phyloP scores from a whole-genome alignment of 2,329 filamentous ascomycete species.

The Penicillium frequentans region DNA sequence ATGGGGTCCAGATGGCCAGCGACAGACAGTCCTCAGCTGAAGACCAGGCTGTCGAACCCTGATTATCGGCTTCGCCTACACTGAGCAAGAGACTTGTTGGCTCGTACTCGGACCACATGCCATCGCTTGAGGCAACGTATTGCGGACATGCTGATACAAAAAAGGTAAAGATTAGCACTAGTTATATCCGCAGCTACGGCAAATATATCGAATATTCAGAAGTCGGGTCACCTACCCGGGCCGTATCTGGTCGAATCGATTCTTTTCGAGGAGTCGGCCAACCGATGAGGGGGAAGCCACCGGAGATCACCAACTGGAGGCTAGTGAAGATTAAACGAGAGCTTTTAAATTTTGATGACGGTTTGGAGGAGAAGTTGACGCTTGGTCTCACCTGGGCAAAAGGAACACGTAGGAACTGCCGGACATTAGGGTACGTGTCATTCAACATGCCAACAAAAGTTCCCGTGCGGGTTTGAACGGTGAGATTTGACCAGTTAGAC shows the following conservation, averaged over 20 bases:
- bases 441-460: slow-evolving; percentile 34
- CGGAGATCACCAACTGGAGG: slow-evolving; percentile 30
- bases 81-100: slow-evolving; percentile 12
- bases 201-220: not conserved
- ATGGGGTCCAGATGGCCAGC: slow-evolving; percentile 45
- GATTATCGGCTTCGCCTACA: slow-evolving; percentile 13
- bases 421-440: slow-evolving; percentile 34
- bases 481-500: slow-evolving; percentile 19
- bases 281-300: slow-evolving; percentile 32
- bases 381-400: slow-evolving; percentile 29
- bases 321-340: not conserved
- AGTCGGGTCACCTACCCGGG: not conserved
- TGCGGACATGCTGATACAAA: slow-evolving; percentile 20
- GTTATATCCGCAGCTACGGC: not conserved
- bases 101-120: slow-evolving; percentile 26
- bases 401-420: slow-evolving; percentile 39
- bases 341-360: not conserved
- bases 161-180: not conserved
- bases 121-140: slow-evolving; percentile 27
- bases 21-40: slow-evolving; percentile 46
- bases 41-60: slow-evolving; percentile 16
- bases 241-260: slow-evolving; percentile 22
- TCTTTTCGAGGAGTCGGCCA: slow-evolving; percentile 7
- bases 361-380: not conserved
- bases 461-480: slow-evolving; percentile 16